Evolutionary conservation across 2,329 filamentous ascomycete species (phyloP).

Genomic region (Nemania sp.): DNA sequence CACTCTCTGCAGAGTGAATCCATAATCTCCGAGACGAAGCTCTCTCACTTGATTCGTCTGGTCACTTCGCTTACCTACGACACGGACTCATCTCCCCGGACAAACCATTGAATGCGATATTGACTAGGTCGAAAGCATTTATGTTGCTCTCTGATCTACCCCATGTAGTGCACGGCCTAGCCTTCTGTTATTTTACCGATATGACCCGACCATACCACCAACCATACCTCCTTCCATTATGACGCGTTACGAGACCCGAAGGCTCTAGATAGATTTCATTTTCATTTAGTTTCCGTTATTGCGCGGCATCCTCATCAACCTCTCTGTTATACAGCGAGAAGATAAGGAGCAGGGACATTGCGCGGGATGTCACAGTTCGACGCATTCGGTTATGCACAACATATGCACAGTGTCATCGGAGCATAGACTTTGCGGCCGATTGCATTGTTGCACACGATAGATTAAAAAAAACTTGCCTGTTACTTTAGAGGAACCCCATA

Average conservation of each 20-base stretch:
- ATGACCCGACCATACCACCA: not conserved
- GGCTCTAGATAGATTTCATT: slow-evolving; percentile 25
- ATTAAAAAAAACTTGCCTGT: not conserved
- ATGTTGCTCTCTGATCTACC: slow-evolving; percentile 1
- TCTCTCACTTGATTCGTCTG: not conserved
- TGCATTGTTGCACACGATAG: slow-evolving; percentile 9
- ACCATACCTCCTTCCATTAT: slow-evolving; percentile 11
- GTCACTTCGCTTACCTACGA: not conserved
- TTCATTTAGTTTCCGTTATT: no score
- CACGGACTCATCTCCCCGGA: not conserved
- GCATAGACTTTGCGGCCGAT: not conserved
- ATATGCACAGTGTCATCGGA: slow-evolving; percentile 1
- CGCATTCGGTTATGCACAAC: slow-evolving; percentile 3
- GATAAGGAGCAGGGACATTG: not conserved
- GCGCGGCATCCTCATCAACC: not conserved
- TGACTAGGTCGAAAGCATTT: not conserved
- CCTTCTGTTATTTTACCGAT: not conserved
- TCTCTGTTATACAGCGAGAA: not conserved
- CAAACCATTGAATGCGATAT: not conserved
- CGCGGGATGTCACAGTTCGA: slow-evolving; percentile 2
- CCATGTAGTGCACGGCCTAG: not conserved
- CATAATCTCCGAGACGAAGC: not conserved
- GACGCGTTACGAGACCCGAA: slow-evolving; percentile 24
- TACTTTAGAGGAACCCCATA: not conserved
- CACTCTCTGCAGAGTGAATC: not conserved